Evolutionary conservation across 2,329 filamentous ascomycete species (phyloP).

Genomic region (Colletotrichum somersetense): DNA sequence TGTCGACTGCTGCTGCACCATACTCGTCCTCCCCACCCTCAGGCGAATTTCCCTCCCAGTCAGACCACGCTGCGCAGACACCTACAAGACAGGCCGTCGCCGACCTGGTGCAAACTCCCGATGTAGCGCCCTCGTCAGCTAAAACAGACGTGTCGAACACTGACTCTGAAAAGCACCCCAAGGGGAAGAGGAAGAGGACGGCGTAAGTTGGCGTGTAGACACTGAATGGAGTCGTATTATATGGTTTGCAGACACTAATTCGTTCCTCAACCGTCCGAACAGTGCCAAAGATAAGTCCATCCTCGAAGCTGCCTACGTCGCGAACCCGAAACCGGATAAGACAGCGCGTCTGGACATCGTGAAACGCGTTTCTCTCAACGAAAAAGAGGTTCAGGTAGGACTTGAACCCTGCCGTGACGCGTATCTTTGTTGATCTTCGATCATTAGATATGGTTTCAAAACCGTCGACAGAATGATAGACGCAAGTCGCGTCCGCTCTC

Average conservation of each 20-base stretch:
- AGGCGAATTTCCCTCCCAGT: constrained; percentile 20
- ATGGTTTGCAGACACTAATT: constrained; percentile 8
- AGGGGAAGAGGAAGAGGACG: constrained; percentile 73
- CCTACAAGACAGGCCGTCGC: constrained; percentile 7
- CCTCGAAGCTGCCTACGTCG: constrained; percentile 86
- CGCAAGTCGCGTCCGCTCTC: constrained; percentile 88
- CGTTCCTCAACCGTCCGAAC: constrained; percentile 17
- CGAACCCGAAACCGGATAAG: constrained; percentile 93
- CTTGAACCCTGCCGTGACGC: background rate
- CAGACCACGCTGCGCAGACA: constrained; percentile 9
- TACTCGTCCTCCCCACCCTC: constrained; percentile 22
- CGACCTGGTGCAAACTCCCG: background rate
- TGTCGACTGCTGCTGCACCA: constrained; percentile 17
- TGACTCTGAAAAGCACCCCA: constrained; percentile 62
- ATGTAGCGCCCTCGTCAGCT: constrained; percentile 4
- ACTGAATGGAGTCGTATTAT: background rate
- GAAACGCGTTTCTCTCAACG: constrained; percentile 85
- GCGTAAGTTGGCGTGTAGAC: constrained; percentile 61
- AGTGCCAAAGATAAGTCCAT: constrained; percentile 91
- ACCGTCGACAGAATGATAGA: constrained; percentile 91
- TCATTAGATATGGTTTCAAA: constrained; percentile 96
- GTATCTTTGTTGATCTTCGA: constrained; percentile 10
- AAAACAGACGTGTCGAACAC: constrained; percentile 36
- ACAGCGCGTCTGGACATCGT: constrained; percentile 86
- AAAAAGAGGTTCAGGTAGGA: constrained; percentile 94